Conservation (phyloP, 331 rosid genomes). For the Acacia concinna region DNA sequence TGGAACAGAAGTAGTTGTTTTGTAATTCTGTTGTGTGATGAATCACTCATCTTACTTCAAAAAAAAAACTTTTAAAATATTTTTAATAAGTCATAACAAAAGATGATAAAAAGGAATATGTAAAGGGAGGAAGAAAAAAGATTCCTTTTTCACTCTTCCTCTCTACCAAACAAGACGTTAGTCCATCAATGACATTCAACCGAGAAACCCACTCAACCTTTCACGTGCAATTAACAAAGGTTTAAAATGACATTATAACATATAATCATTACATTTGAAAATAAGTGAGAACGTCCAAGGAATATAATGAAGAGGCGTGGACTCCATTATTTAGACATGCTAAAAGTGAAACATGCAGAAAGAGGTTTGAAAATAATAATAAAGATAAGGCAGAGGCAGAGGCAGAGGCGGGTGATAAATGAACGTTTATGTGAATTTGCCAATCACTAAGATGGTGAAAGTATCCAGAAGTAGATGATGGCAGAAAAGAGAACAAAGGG, state of each 20-base stretch:
- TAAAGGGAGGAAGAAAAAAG: not conserved
- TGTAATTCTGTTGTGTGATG: not conserved
- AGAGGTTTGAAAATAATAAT: not conserved
- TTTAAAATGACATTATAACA: not conserved
- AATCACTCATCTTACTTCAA: not conserved
- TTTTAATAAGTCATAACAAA: not conserved
- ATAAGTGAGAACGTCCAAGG: not conserved
- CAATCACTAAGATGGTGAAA: no score
- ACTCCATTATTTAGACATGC: no score
- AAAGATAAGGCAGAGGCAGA: not conserved
- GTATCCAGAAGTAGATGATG: no score
- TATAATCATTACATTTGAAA: not conserved
- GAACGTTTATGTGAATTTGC: no score
- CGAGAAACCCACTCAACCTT: not conserved
- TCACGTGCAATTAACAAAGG: not conserved
- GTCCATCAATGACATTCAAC: not conserved
- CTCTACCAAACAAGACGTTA: not conserved
- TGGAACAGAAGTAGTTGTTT: not conserved
- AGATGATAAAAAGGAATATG: not conserved
- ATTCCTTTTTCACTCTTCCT: not conserved
- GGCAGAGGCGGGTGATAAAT: slow-evolving; percentile 21
- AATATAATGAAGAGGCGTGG: no score
- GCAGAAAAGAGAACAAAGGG: not conserved
- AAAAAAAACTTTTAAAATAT: not conserved
- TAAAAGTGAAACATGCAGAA: not conserved